Conservation (phyloP, 176 grass and related monocot genomes). For the Zea luxurians region DNA sequence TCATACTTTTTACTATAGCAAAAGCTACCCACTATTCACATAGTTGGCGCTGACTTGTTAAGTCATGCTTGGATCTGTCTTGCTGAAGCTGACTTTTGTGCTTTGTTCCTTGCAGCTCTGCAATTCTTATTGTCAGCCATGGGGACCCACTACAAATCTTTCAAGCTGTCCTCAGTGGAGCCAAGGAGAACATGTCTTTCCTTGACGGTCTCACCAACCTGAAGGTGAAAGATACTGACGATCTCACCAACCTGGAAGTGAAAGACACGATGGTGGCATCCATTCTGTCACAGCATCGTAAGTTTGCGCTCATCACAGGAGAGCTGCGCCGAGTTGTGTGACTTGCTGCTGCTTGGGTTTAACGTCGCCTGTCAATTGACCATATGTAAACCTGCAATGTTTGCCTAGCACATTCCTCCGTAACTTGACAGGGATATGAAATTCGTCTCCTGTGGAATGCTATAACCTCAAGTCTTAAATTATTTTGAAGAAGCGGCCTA, state of each 20-base stretch:
- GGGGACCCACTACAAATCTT: conserved; percentile 90
- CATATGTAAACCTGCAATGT: not conserved
- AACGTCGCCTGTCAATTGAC: not conserved
- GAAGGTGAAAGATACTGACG: conserved; percentile 27
- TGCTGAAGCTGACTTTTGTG: not conserved
- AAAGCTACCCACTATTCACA: not conserved
- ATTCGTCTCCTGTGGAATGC: not conserved
- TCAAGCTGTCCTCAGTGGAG: conserved; percentile 60
- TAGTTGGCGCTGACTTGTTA: not conserved
- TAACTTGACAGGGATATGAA: not conserved
- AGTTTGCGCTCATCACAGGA: conserved; percentile 63
- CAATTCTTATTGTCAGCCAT: conserved; percentile 74
- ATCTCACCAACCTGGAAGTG: conserved; percentile 35
- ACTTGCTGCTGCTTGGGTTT: not conserved
- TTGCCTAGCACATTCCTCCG: not conserved
- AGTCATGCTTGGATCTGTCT: not conserved
- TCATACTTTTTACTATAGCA: not conserved
- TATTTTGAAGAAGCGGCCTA: not conserved
- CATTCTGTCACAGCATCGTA: conserved; percentile 63
- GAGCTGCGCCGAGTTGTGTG: conserved; percentile 60
- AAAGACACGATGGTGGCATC: conserved; percentile 26
- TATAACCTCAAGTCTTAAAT: not conserved
- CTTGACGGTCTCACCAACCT: conserved; percentile 10
- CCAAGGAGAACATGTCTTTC: conserved; percentile 54
- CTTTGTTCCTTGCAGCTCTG: conserved; percentile 45